Base-by-base conservation (phyloP, 2,329 filamentous ascomycete species). In the Pleomassaria siparia region DNA sequence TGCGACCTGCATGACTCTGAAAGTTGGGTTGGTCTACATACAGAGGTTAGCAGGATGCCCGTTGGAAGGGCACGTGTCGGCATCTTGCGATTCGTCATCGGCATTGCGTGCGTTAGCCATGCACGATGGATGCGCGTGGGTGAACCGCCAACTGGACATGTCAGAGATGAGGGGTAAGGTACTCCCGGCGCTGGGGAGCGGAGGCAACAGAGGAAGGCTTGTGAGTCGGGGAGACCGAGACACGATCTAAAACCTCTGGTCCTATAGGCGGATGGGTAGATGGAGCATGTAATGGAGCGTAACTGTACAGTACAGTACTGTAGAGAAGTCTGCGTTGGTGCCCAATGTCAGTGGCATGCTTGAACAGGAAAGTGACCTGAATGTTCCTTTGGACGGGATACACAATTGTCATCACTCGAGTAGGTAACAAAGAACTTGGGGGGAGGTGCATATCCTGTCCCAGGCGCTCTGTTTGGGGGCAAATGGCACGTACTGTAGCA, bases 21-120 rank as follows among this genome's bases (percentile, higher is more conserved):
- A n/a, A n/a, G n/a, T n/a, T n/a, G n/a, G n/a, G n/a, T n/a, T n/a
- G n/a, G n/a, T n/a, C n/a, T n/a, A n/a, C n/a, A n/a, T n/a, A n/a
- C n/a, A n/a, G n/a, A n/a, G n/a, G n/a, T n/a, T n/a, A n/a, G 18
- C 12, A 20, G 12, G 5, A 12, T 35, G 13, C 12, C 18, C 7
- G 18, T n/a, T 35, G 10, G 20, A 18, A 40, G 22, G 25, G 43
- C 48, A 50, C 40, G 48, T 50, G 48, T 44, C 26, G 11, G 9
- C 21, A 42, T 32, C 29, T 44, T 50, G 37, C 44, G 44, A 44
- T 35, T 32, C 44, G 48, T 50, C 48, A 50, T 50, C 32, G 6
- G 43, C 18, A 47, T 50, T 22, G 29, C 47, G 42, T 50, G 43
- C 43, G 30, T 39, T 39, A 35, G 43, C 47, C 16, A 46, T 22